Conservation (phyloP, 331 rosid species). For the Acacia concinna region DNA sequence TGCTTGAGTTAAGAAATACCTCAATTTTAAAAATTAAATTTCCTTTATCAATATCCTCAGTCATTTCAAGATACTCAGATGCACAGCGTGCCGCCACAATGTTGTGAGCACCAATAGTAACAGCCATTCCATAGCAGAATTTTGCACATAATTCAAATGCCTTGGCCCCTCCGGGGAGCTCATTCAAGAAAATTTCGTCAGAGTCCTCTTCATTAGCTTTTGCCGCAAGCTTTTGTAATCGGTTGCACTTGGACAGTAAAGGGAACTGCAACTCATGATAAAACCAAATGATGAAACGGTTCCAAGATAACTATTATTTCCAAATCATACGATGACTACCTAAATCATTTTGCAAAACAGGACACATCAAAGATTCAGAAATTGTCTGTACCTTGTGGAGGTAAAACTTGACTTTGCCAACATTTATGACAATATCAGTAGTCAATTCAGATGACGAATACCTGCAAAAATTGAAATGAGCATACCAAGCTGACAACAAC, state of each 20-base stretch:
- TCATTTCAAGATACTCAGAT: constrained; percentile 92
- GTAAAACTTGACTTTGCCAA: constrained; percentile 79
- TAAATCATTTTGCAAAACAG: background rate
- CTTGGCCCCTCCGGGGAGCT: constrained; percentile 90
- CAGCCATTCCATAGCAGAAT: constrained; percentile 97
- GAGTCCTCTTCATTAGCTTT: constrained; percentile 63
- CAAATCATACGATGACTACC: background rate
- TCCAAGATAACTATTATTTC: background rate
- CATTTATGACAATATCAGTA: constrained; percentile 66
- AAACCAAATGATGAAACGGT: constrained; percentile 2
- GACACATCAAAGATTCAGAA: constrained; percentile 3
- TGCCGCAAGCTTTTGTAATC: constrained; percentile 57
- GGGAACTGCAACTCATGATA: constrained; percentile 69
- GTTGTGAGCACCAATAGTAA: constrained; percentile 90
- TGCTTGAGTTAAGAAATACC: constrained; percentile 90
- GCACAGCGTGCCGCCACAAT: constrained; percentile 98
- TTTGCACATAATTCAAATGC: constrained; percentile 94
- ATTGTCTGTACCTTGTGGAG: constrained; percentile 77
- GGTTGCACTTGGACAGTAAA: constrained; percentile 84
- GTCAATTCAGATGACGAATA: constrained; percentile 81
- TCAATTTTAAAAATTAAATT: constrained; percentile 86
- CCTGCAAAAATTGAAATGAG: constrained; percentile 47
- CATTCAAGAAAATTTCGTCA: constrained; percentile 63
- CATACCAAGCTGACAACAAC: constrained; percentile 5
- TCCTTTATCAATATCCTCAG: constrained; percentile 79